Evolutionary conservation across 805 yeast genomes (phyloP), one percentile per base, ranked within the genome.

Genomic region (Candida suzukii): DNA sequence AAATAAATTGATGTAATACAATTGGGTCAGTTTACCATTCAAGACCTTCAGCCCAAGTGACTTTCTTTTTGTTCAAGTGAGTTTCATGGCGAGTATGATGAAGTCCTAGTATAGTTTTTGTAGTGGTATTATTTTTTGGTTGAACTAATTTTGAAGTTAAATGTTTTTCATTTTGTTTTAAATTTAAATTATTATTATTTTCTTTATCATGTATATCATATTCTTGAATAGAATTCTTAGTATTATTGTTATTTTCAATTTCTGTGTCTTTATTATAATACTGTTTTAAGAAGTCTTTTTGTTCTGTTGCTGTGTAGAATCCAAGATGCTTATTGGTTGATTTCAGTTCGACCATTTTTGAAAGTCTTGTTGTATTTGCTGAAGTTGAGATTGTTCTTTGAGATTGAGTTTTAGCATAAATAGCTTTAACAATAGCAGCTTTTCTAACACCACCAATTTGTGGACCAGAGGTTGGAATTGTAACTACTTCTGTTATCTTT

Each of bases 401-500:
- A 21, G 28, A 21, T 34, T 22, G 26, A 10, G 45, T 44, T 34
- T 44, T 53, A 9, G 64, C 61, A n/a, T 52, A 30, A 9, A 61
- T 44, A 1, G 67, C 68, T 38, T 56, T 51, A 4, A 64, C 63
- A 9, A 64, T 60, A 1, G 68, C 68, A 5, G 66, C 63, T 40
- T 60, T 61, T 16, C 52, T 49, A 14, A 57, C 49, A 2, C 65
- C 64, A 28, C 50, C 55, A 12, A 53, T 50, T 13, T 51, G 42
- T 2, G 64, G 62, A 1, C 62, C 65, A 8, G 63, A 51, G 0
- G 68, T 62, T 2, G 84, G 84, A 16, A 79, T 77, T 29, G 77
- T 77, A 5, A 79, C 83, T 17, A 75, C 62, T 51, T 79, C 84
- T 42, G 74, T 71, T 2, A 65, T 63, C 41, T 68, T 70, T 42